Conservation (phyloP, 192 early-diverging fungal genomes). For the Backusella circina region DNA sequence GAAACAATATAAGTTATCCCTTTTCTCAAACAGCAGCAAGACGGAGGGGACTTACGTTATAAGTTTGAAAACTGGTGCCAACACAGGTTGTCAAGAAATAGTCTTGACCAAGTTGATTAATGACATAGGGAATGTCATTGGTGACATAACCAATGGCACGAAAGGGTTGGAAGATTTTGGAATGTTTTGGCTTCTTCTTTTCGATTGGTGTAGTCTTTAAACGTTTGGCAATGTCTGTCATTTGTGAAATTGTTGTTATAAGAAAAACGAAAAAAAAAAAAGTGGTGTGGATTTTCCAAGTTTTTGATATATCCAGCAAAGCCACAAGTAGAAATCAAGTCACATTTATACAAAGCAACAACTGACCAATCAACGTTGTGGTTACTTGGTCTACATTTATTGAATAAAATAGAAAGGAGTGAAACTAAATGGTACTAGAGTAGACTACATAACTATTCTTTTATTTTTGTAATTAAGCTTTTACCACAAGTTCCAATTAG, state of each 20-base stretch:
- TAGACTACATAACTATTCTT: not conserved
- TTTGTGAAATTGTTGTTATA: not conserved
- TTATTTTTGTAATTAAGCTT: too few relatives aligned
- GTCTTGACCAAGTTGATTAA: conserved; percentile 73
- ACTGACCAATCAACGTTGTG: not conserved
- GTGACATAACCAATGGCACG: conserved; percentile 90
- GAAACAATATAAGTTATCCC: too few relatives aligned
- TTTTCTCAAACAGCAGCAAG: not conserved
- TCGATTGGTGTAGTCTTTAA: not conserved
- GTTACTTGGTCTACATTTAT: not conserved
- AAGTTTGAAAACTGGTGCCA: conserved; percentile 87
- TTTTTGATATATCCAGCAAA: not conserved
- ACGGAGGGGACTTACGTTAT: conserved; percentile 57
- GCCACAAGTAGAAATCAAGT: not conserved
- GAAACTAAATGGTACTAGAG: too few relatives aligned
- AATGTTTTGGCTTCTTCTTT: not conserved
- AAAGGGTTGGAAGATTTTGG: conserved; percentile 76
- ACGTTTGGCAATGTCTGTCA: not conserved
- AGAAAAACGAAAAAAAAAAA: not conserved
- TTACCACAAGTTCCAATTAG: not conserved
- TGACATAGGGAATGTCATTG: conserved; percentile 70
- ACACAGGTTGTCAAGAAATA: conserved; percentile 86
- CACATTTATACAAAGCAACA: not conserved
- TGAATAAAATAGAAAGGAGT: not conserved
- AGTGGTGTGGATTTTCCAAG: not conserved